Percentiles rank a stretch among this genome's conserved stretches.
phyloP scores from a whole-genome alignment of 2,329 filamentous ascomycete species.

The Ophiostoma tasmaniense region DNA sequence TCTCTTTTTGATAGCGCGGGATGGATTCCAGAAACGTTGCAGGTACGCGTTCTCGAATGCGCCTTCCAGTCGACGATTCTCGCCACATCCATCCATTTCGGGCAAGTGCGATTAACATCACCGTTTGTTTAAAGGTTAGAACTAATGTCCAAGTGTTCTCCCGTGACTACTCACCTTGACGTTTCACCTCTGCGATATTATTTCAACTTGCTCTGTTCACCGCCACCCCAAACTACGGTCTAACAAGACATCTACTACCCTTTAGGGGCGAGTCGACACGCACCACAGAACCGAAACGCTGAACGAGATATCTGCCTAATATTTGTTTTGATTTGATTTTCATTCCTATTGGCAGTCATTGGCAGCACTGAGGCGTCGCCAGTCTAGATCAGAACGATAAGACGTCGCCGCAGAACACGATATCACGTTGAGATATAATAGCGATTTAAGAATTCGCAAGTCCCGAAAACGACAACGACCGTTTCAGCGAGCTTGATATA shows the following conservation, averaged over 20 bases:
- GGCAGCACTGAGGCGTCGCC: neutral
- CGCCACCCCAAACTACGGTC: constrained; percentile 1
- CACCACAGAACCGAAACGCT: neutral
- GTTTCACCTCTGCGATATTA: neutral
- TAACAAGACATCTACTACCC: neutral
- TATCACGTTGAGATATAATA: neutral
- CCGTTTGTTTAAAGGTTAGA: neutral
- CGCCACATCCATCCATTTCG: neutral
- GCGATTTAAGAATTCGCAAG: neutral
- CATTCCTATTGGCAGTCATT: neutral
- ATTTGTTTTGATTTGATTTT: neutral
- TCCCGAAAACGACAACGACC: neutral
- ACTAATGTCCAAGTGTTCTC: neutral
- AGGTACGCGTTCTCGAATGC: neutral
- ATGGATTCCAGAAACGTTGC: neutral
- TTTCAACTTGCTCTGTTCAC: neutral
- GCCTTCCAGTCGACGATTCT: neutral
- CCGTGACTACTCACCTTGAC: neutral
- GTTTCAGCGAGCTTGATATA: neutral
- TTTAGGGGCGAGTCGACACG: neutral
- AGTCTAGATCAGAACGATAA: neutral
- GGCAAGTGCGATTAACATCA: constrained; percentile 1
- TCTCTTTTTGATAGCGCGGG: neutral
- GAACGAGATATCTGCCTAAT: neutral
- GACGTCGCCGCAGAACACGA: neutral